Evolutionary conservation across 345 rosid species (phyloP).

Genomic region (Hibiscus trionum): DNA sequence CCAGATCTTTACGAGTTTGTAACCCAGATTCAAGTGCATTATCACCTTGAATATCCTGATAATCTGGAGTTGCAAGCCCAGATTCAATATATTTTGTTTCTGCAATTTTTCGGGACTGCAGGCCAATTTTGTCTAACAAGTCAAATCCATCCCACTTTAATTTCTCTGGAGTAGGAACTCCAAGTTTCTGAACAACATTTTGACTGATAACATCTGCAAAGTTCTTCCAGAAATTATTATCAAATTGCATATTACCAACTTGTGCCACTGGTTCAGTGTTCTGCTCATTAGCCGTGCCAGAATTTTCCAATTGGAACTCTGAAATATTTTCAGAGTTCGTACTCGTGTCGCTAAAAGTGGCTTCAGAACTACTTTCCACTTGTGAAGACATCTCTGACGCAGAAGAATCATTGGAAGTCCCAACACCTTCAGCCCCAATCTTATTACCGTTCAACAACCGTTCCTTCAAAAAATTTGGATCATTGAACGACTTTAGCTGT

Average conservation of each 20-base stretch:
- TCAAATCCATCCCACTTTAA: conserved; percentile 74
- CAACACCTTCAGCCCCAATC: conserved; percentile 19
- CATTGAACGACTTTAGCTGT: conserved; percentile 69
- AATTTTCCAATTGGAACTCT: conserved; percentile 19
- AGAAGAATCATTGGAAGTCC: conserved; percentile 16
- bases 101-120: conserved; percentile 65
- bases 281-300: conserved; percentile 15
- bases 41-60: conserved; percentile 29
- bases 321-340: conserved; percentile 14
- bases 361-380: conserved; percentile 18
- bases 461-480: conserved; percentile 33
- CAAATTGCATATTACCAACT: conserved; percentile 29
- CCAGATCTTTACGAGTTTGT: conserved; percentile 43
- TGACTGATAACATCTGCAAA: conserved; percentile 51
- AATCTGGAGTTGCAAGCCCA: conserved; percentile 68
- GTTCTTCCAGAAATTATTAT: conserved; percentile 59
- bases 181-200: conserved; percentile 65
- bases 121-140: conserved; percentile 54
- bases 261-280: conserved; percentile 19
- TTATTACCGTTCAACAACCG: conserved; percentile 22
- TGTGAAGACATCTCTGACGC: conserved; percentile 29
- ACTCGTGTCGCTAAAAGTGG: conserved; percentile 19
- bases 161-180: conserved; percentile 52
- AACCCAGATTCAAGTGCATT: conserved; percentile 75
- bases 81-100: conserved; percentile 74